Base-by-base conservation (phyloP, 2,329 filamentous ascomycete species). In the Fusarium sp. region DNA sequence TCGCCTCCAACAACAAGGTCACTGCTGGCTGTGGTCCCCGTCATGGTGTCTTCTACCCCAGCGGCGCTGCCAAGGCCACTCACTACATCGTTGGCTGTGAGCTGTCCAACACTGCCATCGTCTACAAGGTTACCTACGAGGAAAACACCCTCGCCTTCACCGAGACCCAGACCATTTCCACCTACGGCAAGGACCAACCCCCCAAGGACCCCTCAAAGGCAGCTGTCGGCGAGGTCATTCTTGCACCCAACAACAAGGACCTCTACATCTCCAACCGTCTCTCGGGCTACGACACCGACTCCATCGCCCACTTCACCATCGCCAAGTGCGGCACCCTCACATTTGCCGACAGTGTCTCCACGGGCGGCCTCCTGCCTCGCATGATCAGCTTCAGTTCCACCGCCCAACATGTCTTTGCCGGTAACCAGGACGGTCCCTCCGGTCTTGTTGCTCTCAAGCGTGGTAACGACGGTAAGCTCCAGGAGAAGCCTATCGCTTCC, bases 211-310 rank as follows among this genome's bases (percentile, higher is more conserved):
- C 80, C 41, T 80, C 75, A 31, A 76, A 77, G 2, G 85, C 86
- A 8, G 82, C 85, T 1, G 87, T 85, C 2, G 87, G 86, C 52
- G 87, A 85, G 78, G 77, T 89, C 43, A 79, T 83, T 67, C 77
- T 88, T 37, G 80, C 83, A 10, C 76, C 77, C 29, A 84, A 86
- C 79, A 82, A 81, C 77, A 79, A 78, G 72, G 81, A 88, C 79
- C 74, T 89, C 20, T 89, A 89, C 79, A 83, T 88, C 62, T 86
- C 86, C 41, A 89, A 89, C 83, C 86, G 88, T 5, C 72, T 88
- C 29, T 85, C 83, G 1, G 86, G 85, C 63, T 82, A 83, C 39
- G 74, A 72, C 4, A 84, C 83, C 10, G 88, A 89, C 80, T 85
- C 80, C 75, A 84, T 89, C 75, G 83, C 86, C 7, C 85, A 85